phyloP scores from a whole-genome alignment of 1,284 basidiomycete species.

The Rhodotorula sp. region DNA sequence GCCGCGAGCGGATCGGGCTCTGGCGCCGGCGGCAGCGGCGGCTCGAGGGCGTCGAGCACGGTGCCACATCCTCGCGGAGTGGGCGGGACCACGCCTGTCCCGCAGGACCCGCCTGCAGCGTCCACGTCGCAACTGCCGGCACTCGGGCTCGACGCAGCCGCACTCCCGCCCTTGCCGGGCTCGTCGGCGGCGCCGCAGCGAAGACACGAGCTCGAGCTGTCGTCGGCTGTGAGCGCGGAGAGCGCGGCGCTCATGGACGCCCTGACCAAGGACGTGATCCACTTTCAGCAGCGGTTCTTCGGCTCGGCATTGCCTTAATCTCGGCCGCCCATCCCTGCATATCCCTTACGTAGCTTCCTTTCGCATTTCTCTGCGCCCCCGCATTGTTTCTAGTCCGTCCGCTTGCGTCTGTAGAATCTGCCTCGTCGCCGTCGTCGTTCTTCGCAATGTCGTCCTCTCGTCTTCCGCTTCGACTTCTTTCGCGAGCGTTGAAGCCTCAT shows the following conservation, averaged over 20 bases:
- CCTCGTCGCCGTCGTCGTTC: too few relatives aligned
- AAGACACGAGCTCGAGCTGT: not conserved
- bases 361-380: too few relatives aligned
- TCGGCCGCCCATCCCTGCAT: not conserved
- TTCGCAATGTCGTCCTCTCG: too few relatives aligned
- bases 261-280: constrained; percentile 79
- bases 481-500: too few relatives aligned
- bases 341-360: not conserved
- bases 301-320: not conserved
- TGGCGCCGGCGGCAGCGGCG: constrained; percentile 15
- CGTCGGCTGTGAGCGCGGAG: constrained; percentile 4
- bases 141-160: not conserved
- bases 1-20: not conserved
- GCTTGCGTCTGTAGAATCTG: not conserved
- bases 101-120: too few relatives aligned
- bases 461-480: too few relatives aligned
- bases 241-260: constrained; percentile 83
- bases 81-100: constrained; percentile 5
- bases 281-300: constrained; percentile 66
- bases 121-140: not conserved
- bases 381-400: too few relatives aligned
- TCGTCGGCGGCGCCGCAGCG: not conserved
- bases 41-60: constrained; percentile 17
- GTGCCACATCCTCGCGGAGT: not conserved
- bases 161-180: constrained; percentile 5